A percentile compares a stretch with the other conserved stretches of the same genome.
Conservation (phyloP, 2,329 filamentous ascomycete species). For the Colletotrichum chlorophyti region DNA sequence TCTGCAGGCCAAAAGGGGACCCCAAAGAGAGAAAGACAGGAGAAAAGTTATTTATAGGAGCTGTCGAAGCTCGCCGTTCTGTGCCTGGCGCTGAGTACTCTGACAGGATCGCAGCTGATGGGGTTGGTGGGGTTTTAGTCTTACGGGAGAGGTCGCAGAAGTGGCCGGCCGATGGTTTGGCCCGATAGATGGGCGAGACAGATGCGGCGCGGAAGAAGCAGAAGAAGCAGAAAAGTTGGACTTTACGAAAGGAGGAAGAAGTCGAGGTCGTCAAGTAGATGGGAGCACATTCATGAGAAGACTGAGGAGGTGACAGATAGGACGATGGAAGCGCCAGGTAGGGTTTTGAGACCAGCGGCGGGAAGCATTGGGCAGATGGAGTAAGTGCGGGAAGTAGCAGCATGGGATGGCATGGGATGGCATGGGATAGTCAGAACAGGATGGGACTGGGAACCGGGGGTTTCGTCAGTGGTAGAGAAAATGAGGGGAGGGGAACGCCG, state of each 20-base stretch:
- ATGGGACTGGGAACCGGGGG: constrained; percentile 12
- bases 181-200: constrained; percentile 18
- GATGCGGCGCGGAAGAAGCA: constrained; percentile 10
- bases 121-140: constrained; percentile 27
- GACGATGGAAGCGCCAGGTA: constrained; percentile 18
- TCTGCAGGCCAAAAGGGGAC: constrained; percentile 26
- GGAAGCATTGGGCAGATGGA: constrained; percentile 10
- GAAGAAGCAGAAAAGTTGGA: neutral
- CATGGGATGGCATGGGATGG: constrained; percentile 15
- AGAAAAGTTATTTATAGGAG: constrained; percentile 34
- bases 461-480: constrained; percentile 19
- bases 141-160: constrained; percentile 23
- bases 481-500: neutral
- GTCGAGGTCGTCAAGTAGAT: neutral
- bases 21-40: too few species aligned
- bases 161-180: constrained; percentile 22
- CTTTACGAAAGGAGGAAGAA: neutral
- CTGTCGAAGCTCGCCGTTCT: constrained; percentile 26
- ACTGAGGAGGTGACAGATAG: constrained; percentile 22
- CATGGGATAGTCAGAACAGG: constrained; percentile 10
- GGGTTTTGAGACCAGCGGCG: constrained; percentile 15
- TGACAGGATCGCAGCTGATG: constrained; percentile 22
- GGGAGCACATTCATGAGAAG: constrained; percentile 10
- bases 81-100: constrained; percentile 24
- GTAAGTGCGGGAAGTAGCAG: constrained; percentile 4